These are phyloP conservation scores for Paxillus involutus DNA, from an alignment of 768 basidiomycete genomes.

Conservation along the genomic window DNA sequence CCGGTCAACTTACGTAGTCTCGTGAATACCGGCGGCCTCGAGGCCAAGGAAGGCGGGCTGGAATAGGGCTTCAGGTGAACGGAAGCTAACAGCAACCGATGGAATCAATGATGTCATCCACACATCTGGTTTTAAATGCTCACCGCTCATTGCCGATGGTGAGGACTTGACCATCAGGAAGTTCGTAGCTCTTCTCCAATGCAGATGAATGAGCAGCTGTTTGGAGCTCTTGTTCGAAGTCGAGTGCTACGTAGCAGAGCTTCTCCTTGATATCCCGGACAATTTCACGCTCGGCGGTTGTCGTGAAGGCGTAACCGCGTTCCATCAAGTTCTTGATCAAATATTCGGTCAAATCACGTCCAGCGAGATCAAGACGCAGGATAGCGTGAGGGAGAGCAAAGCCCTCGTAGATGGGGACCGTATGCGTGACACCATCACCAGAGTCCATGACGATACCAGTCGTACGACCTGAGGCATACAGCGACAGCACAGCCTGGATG, in stretches of 20 bases:
- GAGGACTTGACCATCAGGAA: slow-evolving; percentile 93
- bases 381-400: slow-evolving; percentile 93
- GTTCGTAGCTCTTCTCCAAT: slow-evolving; percentile 91
- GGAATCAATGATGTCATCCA: neutral
- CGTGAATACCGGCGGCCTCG: slow-evolving; percentile 84
- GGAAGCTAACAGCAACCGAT: slow-evolving; percentile 40
- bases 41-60: slow-evolving; percentile 60
- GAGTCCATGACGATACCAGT: slow-evolving; percentile 96
- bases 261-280: slow-evolving; percentile 95
- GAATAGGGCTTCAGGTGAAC: slow-evolving; percentile 57
- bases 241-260: slow-evolving; percentile 91
- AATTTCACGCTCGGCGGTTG: slow-evolving; percentile 90
- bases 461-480: slow-evolving; percentile 93
- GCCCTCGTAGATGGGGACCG: slow-evolving; percentile 95
- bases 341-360: slow-evolving; percentile 86
- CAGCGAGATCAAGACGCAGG: slow-evolving; percentile 87
- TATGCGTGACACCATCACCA: slow-evolving; percentile 95
- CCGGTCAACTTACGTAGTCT: slow-evolving; percentile 57
- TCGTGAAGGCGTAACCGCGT: slow-evolving; percentile 93
- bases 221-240: slow-evolving; percentile 92
- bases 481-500: slow-evolving; percentile 71
- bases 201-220: slow-evolving; percentile 87
- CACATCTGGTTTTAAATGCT: slow-evolving; percentile 6
- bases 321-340: slow-evolving; percentile 85
- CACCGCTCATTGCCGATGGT: slow-evolving; percentile 73